Percentiles rank a stretch among this genome's conserved stretches.
Conservation (phyloP, 1,139 yeast species). For the Geotrichum histeridarum region DNA sequence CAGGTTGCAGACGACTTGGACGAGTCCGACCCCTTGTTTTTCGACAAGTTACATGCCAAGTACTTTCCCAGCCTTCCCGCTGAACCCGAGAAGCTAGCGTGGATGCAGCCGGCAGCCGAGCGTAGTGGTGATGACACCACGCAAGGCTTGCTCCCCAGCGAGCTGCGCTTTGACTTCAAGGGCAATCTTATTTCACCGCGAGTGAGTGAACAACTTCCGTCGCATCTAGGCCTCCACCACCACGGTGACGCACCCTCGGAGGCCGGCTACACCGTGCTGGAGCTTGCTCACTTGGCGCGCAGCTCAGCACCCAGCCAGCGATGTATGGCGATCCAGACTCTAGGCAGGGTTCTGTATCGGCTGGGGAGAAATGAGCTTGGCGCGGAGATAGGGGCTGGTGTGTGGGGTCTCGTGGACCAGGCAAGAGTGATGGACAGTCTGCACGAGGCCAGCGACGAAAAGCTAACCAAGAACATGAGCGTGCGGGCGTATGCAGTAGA, state of each 20-base stretch:
- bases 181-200: constrained; percentile 67
- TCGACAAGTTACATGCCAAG: constrained; percentile 71
- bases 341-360: constrained; percentile 82
- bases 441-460: constrained; percentile 69
- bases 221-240: constrained; percentile 77
- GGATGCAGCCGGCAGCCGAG: constrained; percentile 57
- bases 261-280: constrained; percentile 88
- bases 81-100: constrained; percentile 74
- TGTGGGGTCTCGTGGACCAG: constrained; percentile 70
- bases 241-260: constrained; percentile 83
- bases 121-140: constrained; percentile 34
- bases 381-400: constrained; percentile 51
- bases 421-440: constrained; percentile 66
- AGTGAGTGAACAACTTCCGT: constrained; percentile 43
- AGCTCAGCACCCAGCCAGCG: constrained; percentile 83
- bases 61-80: constrained; percentile 86
- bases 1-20: constrained; percentile 15
- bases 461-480: constrained; percentile 58
- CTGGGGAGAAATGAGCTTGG: constrained; percentile 57
- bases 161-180: constrained; percentile 80
- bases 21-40: constrained; percentile 62
- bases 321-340: constrained; percentile 74
- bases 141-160: constrained; percentile 38
- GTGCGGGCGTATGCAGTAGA: constrained; percentile 84
- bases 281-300: constrained; percentile 71